Evolutionary conservation across 352 stramenopile genomes (phyloP), one percentile per base, ranked within the genome.

Genomic region (Thalassiosira livingstoniorum): DNA sequence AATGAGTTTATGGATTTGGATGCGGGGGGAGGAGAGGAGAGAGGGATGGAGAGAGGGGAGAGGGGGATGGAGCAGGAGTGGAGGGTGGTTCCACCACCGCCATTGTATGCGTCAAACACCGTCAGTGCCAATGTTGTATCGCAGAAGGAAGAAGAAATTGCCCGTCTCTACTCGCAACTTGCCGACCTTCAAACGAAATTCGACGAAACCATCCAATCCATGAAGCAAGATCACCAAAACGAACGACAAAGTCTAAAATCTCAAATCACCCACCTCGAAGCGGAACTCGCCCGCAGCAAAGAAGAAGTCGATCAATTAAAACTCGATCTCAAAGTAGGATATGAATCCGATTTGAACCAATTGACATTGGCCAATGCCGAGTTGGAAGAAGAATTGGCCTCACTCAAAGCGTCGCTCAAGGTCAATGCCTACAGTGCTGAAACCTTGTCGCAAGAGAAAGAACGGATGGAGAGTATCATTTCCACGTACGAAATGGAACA

Each of bases 111-210:
- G n/a, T n/a, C n/a, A n/a, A n/a, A n/a, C n/a, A n/a, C n/a, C n/a
- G n/a, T 45, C 43, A 10, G 23, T 43, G 23, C 64, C 27, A 42
- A 78, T 5, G 66, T 31, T 25, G 25, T 83, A 4, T 69, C 72
- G 53, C 61, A 53, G 2, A 87, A 87, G 57, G 73, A 87, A 23
- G 68, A 79, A 29, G 80, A 87, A 64, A 77, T 87, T 18, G 63
- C 75, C 21, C 73, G 80, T 0, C 45, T 87, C 4, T 79, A 83
- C 27, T 37, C 62, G 5, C 73, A 87, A 57, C 35, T 87, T 15
- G 82, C 80, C 58, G 80, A 67, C 13, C 37, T 87, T 5, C 80
- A 68, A 4, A 80, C 75, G 0, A 53, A 73, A 35, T 87, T 78
- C 35, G 80, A 87, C 47, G 18, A 72, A 45, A 43, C 54, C 25